Conservation (phyloP, 805 yeast species). For the Kodamaea jinghongensis region DNA sequence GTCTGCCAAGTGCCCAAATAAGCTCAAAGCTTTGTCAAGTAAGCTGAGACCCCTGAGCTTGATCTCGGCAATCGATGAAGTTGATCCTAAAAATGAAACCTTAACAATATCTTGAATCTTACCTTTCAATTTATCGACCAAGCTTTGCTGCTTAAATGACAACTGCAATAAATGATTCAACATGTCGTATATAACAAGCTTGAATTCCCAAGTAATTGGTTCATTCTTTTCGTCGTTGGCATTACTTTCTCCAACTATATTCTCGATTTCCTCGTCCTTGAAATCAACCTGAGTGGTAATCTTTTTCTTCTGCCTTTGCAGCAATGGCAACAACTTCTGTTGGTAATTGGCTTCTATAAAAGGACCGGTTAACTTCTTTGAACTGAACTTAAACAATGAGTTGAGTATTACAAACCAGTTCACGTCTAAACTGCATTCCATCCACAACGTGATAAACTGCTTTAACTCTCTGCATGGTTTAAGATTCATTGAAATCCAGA, state of each 20-base stretch:
- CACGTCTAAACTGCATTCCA: constrained; percentile 46
- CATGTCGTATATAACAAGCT: constrained; percentile 45
- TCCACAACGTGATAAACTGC: constrained; percentile 56
- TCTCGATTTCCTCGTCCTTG: constrained; percentile 40
- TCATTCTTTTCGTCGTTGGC: constrained; percentile 46
- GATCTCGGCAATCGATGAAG: constrained; percentile 60
- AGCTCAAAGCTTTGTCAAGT: constrained; percentile 58
- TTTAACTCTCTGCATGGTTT: constrained; percentile 45
- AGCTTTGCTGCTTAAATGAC: constrained; percentile 40
- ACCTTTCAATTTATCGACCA: constrained; percentile 42
- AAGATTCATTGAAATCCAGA: constrained; percentile 60
- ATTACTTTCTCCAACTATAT: constrained; percentile 35
- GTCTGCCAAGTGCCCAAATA: constrained; percentile 62
- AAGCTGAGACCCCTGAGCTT: constrained; percentile 65
- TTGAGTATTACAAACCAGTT: constrained; percentile 61
- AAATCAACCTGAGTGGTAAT: constrained; percentile 26
- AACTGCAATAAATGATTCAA: constrained; percentile 41
- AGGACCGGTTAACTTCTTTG: constrained; percentile 40
- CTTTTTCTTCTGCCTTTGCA: constrained; percentile 39
- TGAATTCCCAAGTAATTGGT: constrained; percentile 58
- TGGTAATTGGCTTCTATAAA: constrained; percentile 38
- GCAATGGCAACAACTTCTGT: constrained; percentile 40
- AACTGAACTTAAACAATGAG: constrained; percentile 35
- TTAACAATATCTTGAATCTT: constrained; percentile 66
- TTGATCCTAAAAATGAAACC: constrained; percentile 76